These are phyloP conservation scores for Trametopsis cervina DNA, from an alignment of 768 basidiomycete species.

Conservation along the genomic window DNA sequence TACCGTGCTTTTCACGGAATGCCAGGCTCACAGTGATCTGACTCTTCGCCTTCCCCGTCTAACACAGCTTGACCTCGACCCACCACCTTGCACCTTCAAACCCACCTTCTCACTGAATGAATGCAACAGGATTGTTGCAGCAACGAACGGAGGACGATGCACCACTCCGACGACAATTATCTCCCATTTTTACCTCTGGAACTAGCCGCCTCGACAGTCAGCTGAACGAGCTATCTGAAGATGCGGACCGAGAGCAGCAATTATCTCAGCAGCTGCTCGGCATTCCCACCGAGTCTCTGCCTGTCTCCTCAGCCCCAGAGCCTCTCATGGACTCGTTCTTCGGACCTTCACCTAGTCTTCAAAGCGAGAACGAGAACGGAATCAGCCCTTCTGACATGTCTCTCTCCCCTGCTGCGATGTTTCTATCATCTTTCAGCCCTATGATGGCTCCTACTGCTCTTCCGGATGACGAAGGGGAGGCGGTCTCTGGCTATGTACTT, in stretches of 20 bases:
- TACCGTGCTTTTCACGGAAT: too few species aligned
- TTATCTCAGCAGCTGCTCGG: constrained; percentile 4
- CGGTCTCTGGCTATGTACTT: constrained; percentile 65
- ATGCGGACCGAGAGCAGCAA: constrained; percentile 9
- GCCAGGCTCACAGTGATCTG: not conserved
- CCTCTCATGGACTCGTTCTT: constrained; percentile 10
- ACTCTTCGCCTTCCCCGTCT: not conserved
- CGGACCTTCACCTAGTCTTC: constrained; percentile 4
- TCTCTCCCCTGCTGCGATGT: constrained; percentile 67
- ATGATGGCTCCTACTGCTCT: constrained; percentile 27
- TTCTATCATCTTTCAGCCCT: constrained; percentile 58
- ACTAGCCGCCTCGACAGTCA: not conserved
- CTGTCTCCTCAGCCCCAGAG: constrained; percentile 7
- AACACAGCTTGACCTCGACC: not conserved
- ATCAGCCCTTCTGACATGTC: constrained; percentile 17
- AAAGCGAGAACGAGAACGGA: constrained; percentile 8
- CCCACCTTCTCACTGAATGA: not conserved
- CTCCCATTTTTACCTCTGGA: constrained; percentile 8
- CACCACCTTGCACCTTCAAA: not conserved
- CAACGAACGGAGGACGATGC: not conserved
- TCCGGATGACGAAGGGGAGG: constrained; percentile 62
- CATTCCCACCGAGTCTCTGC: not conserved
- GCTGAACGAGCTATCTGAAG: constrained; percentile 2
- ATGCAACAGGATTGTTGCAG: not conserved
- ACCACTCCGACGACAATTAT: constrained; percentile 1